phyloP scores from a whole-genome alignment of 108 stramenopile genomes.

The Schizochytrium sp. region DNA sequence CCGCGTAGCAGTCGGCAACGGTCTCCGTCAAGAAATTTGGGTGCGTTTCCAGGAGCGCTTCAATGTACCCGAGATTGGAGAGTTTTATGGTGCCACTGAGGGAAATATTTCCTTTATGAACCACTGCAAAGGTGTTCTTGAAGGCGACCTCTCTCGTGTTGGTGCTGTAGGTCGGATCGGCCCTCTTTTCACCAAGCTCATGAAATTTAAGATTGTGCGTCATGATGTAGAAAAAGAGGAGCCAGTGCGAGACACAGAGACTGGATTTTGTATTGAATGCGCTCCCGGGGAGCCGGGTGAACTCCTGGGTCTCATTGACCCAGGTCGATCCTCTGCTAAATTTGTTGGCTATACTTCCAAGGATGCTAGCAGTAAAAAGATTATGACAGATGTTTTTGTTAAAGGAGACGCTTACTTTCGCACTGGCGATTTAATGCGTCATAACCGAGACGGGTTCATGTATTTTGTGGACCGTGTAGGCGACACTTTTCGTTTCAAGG shows the following conservation, averaged over 20 bases:
- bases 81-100: slow-evolving; percentile 78
- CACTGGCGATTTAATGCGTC: slow-evolving; percentile 71
- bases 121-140: not conserved
- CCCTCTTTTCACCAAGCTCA: slow-evolving; percentile 48
- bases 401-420: slow-evolving; percentile 74
- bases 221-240: slow-evolving; percentile 68
- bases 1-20: slow-evolving; percentile 76
- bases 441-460: slow-evolving; percentile 70
- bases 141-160: not conserved
- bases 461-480: slow-evolving; percentile 78
- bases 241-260: slow-evolving; percentile 64
- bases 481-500: slow-evolving; percentile 81
- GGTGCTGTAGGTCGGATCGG: slow-evolving; percentile 76
- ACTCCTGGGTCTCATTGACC: slow-evolving; percentile 71
- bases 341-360: slow-evolving; percentile 76
- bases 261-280: slow-evolving; percentile 66
- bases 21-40: slow-evolving; percentile 77
- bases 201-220: slow-evolving; percentile 61
- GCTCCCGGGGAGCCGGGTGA: slow-evolving; percentile 72
- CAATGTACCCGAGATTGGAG: slow-evolving; percentile 66
- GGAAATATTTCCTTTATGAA: slow-evolving; percentile 68
- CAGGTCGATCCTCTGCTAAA: slow-evolving; percentile 49
- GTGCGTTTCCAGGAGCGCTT: slow-evolving; percentile 69
- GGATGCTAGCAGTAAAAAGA: slow-evolving; percentile 70
- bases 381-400: slow-evolving; percentile 67